Percentiles rank a stretch among this genome's conserved stretches.
Evolutionary conservation across 164 flowering plant genomes (phyloP).

Genomic region (Annona cherimola): DNA sequence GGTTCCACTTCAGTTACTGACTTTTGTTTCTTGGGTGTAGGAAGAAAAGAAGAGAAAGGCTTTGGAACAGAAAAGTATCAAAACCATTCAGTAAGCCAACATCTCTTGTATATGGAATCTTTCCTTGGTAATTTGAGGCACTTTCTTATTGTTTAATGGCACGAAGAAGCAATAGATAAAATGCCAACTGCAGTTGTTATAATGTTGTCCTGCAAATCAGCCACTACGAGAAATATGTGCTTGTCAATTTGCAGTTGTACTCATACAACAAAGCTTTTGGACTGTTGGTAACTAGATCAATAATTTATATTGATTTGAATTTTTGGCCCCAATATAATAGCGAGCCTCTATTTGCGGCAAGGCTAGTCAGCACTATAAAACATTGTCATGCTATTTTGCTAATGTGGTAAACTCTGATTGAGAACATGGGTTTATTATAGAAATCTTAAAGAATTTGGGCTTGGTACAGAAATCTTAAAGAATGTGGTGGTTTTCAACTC

Average conservation of each 20-base stretch:
- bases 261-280: background rate
- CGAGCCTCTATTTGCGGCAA: background rate
- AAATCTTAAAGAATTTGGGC: background rate
- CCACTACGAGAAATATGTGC: background rate
- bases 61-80: conserved; percentile 42
- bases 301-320: too few species aligned
- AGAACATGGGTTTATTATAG: background rate
- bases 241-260: background rate
- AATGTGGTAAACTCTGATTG: background rate
- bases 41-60: conserved; percentile 56
- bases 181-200: background rate
- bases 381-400: background rate
- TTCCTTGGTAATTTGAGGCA: background rate
- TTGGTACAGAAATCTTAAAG: background rate
- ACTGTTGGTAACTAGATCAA: too few species aligned
- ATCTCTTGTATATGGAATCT: background rate
- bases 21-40: conserved; percentile 26
- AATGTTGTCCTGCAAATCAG: background rate
- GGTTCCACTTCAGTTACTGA: background rate
- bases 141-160: background rate
- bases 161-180: background rate
- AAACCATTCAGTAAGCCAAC: conserved; percentile 53
- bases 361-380: background rate
- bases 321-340: too few species aligned
- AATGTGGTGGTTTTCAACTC: background rate